phyloP scores from a whole-genome alignment of 257 asterid genomes.

The Plantago major region DNA sequence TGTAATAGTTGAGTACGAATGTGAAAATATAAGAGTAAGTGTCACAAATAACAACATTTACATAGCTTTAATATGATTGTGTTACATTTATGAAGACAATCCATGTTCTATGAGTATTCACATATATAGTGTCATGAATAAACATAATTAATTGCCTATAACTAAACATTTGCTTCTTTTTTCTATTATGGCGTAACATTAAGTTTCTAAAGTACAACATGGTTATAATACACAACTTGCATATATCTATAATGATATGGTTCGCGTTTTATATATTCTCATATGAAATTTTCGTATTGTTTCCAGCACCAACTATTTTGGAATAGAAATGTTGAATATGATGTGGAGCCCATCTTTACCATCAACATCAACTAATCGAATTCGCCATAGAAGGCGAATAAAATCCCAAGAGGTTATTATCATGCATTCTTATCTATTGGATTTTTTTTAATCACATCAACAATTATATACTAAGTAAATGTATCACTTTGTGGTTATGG shows the following conservation, averaged over 20 bases:
- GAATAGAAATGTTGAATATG: slow-evolving; percentile 17
- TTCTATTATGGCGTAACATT: not conserved
- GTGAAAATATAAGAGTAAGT: too few relatives aligned
- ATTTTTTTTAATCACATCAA: not conserved
- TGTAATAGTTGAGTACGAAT: too few relatives aligned
- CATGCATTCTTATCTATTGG: not conserved
- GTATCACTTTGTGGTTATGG: slow-evolving; percentile 4
- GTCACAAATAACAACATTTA: too few relatives aligned
- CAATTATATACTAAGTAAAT: not conserved
- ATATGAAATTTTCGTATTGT: slow-evolving; percentile 21
- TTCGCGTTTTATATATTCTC: not conserved
- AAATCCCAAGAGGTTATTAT: slow-evolving; percentile 44
- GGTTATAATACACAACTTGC: not conserved
- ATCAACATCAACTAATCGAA: slow-evolving; percentile 37
- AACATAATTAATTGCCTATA: too few relatives aligned
- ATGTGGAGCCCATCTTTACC: slow-evolving; percentile 42
- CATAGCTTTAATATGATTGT: too few relatives aligned
- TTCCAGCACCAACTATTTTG: slow-evolving; percentile 6
- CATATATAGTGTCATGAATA: too few relatives aligned
- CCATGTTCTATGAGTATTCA: too few relatives aligned
- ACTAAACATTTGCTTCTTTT: too few relatives aligned
- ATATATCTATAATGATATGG: not conserved
- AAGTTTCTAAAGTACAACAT: not conserved
- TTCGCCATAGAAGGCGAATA: slow-evolving; percentile 38
- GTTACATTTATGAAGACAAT: too few relatives aligned